Evolutionary conservation across 2,329 filamentous ascomycete species (phyloP).

Genomic region (Aspergillus sp.): DNA sequence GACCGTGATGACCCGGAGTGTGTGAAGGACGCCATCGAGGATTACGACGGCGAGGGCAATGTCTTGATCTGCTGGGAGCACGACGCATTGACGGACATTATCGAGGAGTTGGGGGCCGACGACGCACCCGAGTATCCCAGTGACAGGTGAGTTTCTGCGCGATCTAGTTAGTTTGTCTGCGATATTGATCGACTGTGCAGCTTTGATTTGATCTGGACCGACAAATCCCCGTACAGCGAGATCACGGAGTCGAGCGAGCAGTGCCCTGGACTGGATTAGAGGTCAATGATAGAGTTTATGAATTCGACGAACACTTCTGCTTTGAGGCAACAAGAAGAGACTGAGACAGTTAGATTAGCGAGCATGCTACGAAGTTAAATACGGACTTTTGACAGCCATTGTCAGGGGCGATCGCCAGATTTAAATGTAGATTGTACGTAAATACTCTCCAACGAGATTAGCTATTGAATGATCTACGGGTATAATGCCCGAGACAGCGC

Average conservation of each 20-base stretch:
- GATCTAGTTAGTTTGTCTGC: background rate
- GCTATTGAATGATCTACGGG: too few species aligned
- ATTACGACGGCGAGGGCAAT: conserved; percentile 53
- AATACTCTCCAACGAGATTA: too few species aligned
- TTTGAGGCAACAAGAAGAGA: too few species aligned
- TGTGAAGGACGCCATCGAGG: conserved; percentile 52
- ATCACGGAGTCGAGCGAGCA: conserved; percentile 53
- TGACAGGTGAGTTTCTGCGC: conserved; percentile 39
- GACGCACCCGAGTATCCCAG: conserved; percentile 53
- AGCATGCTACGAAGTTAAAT: too few species aligned
- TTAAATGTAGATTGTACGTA: too few species aligned
- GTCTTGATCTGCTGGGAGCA: conserved; percentile 66
- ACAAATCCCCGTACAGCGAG: conserved; percentile 50
- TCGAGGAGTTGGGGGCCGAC: conserved; percentile 51
- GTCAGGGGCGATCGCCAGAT: too few species aligned
- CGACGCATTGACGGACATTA: conserved; percentile 53
- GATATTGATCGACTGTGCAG: conserved; percentile 21
- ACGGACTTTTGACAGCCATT: too few species aligned
- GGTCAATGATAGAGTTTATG: background rate
- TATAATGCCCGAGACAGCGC: too few species aligned
- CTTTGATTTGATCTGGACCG: conserved; percentile 60
- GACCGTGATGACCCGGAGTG: conserved; percentile 57
- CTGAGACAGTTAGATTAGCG: too few species aligned
- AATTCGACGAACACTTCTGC: background rate
- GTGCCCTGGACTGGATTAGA: conserved; percentile 54